phyloP scores from a whole-genome alignment of 768 basidiomycete species.

The Erythrobasidium yunnanense region DNA sequence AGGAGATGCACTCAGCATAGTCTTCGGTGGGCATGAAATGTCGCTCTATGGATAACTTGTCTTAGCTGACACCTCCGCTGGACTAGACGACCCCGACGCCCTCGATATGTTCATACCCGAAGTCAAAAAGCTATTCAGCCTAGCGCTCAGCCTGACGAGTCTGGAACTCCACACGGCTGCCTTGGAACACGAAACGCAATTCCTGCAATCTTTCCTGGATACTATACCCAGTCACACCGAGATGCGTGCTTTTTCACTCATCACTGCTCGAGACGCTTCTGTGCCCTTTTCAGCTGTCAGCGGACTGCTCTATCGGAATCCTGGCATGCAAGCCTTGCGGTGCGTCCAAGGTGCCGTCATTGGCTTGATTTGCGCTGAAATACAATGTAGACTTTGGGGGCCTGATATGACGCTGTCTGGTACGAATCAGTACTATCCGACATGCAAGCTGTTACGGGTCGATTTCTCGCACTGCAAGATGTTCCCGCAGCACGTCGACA shows the following conservation, averaged over 20 bases:
- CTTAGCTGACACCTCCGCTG: no score
- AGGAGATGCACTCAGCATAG: conserved; percentile 17
- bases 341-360: background rate
- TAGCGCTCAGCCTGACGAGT: conserved; percentile 8
- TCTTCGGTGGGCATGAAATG: conserved; percentile 6
- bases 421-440: conserved; percentile 7
- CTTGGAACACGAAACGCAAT: conserved; percentile 3
- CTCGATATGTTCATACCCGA: conserved; percentile 19
- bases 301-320: conserved; percentile 15
- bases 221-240: conserved; percentile 14
- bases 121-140: conserved; percentile 15
- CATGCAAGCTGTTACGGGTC: conserved; percentile 4
- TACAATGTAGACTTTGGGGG: background rate
- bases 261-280: conserved; percentile 7
- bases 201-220: conserved; percentile 12
- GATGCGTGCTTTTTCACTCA: conserved; percentile 11
- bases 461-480: conserved; percentile 12
- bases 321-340: background rate
- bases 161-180: conserved; percentile 12
- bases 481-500: conserved; percentile 3
- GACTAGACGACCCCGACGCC: background rate
- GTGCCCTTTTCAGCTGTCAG: background rate
- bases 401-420: conserved; percentile 4
- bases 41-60: no score
- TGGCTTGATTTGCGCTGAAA: background rate